Percentiles rank a stretch among this genome's conserved stretches.
These are phyloP conservation scores for Hyaloperonospora arabidopsidis DNA, from an alignment of 352 stramenopile genomes.

Conservation along the genomic window DNA sequence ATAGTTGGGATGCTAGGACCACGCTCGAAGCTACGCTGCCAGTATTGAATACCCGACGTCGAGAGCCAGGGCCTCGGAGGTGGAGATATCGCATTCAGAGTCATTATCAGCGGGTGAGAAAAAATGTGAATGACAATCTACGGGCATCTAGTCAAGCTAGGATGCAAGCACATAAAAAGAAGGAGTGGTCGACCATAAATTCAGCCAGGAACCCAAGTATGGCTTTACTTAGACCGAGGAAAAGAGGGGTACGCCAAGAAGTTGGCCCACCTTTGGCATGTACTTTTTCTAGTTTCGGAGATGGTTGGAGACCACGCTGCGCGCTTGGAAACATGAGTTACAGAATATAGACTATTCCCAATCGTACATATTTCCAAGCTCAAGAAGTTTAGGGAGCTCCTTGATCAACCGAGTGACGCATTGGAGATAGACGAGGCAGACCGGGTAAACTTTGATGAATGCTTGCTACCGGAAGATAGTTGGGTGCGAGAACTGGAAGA, in stretches of 20 bases:
- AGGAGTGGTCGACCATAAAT: background rate
- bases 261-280: constrained; percentile 1
- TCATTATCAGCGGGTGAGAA: background rate
- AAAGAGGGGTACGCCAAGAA: constrained; percentile 1
- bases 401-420: background rate
- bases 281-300: background rate
- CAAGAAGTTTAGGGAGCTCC: background rate
- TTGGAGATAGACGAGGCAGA: background rate
- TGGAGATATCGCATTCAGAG: background rate
- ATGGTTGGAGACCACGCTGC: background rate
- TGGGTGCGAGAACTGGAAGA: background rate
- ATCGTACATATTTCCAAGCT: constrained; percentile 2
- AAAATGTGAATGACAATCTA: background rate
- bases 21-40: background rate
- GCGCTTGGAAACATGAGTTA: background rate
- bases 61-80: background rate
- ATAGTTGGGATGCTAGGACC: constrained; percentile 4
- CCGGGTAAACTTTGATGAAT: constrained; percentile 1
- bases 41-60: background rate
- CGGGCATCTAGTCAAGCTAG: background rate
- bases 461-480: background rate
- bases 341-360: background rate
- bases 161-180: background rate
- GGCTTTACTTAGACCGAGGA: background rate
- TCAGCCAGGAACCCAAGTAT: background rate